Base-by-base conservation (phyloP, 1,284 basidiomycete genomes). In the Apiotrichum porosum region DNA sequence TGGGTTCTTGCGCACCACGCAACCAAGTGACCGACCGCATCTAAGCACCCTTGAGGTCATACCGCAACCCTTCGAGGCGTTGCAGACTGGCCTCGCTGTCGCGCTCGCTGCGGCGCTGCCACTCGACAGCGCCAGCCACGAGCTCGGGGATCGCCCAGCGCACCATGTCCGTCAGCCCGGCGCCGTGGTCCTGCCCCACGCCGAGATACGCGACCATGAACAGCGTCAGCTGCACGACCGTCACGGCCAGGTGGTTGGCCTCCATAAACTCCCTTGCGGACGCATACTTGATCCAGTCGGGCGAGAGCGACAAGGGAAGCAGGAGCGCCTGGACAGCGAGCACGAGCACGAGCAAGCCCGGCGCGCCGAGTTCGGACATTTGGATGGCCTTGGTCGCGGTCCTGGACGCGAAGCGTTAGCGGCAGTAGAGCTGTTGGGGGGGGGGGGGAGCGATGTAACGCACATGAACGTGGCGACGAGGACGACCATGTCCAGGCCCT, bases 1-100 rank as follows among this genome's bases (percentile, higher is more conserved):
- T 34, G 33, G 33, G 33, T 34, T 34, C 18, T n/a, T n/a, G n/a
- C n/a, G n/a, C n/a, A n/a, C n/a, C n/a, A n/a, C n/a, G n/a, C n/a
- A n/a, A n/a, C n/a, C n/a, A n/a, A n/a, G n/a, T n/a, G n/a, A n/a
- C n/a, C n/a, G n/a, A n/a, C n/a, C n/a, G n/a, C n/a, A n/a, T 10
- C 34, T 47, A 71, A 2, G 66, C 66, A 8, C 68, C 65, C 48
- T 69, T 71, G 44, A 55, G 49, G 21, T 57, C 35, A 42, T 69
- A 71, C 41, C 54, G 63, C 39, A 61, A 33, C 38, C 42, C 28
- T 44, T 71, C 65, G 18, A 68, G 48, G 40, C 52, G n/a, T 4
- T 15, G 40, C 5, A 71, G 28, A 21, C 54, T 54, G 17, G 22
- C 34, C 42, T 66, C 57, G 6, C 55, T 48, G 12, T 57, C 56